Evolutionary conservation across 805 yeast species (phyloP), one percentile per base, ranked within the genome.

Genomic region (Komagataella pastoris): DNA sequence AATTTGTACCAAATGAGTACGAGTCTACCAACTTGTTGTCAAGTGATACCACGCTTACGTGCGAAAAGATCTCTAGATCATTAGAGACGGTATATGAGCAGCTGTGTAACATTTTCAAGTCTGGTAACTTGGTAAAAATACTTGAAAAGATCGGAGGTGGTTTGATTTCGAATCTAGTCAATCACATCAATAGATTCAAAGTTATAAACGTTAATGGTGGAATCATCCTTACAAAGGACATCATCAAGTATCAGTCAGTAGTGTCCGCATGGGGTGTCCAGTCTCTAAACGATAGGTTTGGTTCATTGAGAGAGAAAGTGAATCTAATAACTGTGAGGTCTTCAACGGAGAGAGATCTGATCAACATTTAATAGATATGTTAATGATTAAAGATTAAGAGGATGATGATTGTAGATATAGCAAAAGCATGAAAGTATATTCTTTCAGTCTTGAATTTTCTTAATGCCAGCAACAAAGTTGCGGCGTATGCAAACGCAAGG

Each of bases 271-370:
- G 72, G 6, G 54, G 50, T 8, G 71, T 85, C 14, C 73, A 75
- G 2, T 80, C 76, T 46, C 66, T 87, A 24, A 69, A 80, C 3
- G 85, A 81, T 40, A 75, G 76, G 53, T 83, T 86, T 67, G 80
- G 79, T 50, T 74, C 88, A 10, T 68, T 90, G 55, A 78, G 88
- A 61, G 96, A 89, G 57, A 76, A 90, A 54, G 88, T 91, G 36
- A 88, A 87, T 59, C 69, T 90, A 54, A 90, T 83, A 64, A 83
- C 95, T 0, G 95, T 88, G 17, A 93, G 86, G 61, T 85, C 91
- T 75, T 30, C 40, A 30, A 30, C 40, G 4, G 40, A 30, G 4
- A 30, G 40, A 12, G 40, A 30, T 30, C 10, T 30, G 40, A 30
- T 30, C 14, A 30, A 30, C 14, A 30, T 30, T 10, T 30, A 30